A percentile compares a stretch with the other conserved stretches of the same genome.
Evolutionary conservation across 2,329 filamentous ascomycete species (phyloP).

Genomic region (Phialophora chinensis): DNA sequence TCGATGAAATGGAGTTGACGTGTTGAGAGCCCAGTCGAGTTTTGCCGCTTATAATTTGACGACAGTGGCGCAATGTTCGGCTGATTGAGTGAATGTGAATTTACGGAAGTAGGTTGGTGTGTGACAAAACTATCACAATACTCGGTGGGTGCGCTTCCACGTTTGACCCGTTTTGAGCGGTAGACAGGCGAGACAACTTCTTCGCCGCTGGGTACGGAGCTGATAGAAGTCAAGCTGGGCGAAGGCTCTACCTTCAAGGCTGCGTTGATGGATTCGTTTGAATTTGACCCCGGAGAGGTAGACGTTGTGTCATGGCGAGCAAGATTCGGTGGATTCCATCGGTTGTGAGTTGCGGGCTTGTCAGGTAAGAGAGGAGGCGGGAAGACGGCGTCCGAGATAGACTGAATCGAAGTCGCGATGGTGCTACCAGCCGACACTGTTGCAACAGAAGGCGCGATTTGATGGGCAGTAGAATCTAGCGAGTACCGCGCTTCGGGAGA

Average conservation of each 20-base stretch:
- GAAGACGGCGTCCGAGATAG: background rate
- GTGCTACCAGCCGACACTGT: background rate
- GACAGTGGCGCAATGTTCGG: slow-evolving; percentile 13
- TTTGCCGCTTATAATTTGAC: slow-evolving; percentile 8
- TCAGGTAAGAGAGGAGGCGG: background rate
- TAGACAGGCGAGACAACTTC: slow-evolving; percentile 4
- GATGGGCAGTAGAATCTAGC: background rate
- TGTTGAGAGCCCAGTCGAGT: slow-evolving; percentile 15
- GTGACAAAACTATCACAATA: background rate
- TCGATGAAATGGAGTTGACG: slow-evolving; percentile 42
- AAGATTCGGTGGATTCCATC: slow-evolving; percentile 4
- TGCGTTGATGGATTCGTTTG: slow-evolving; percentile 10
- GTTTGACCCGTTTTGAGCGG: background rate
- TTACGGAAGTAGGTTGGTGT: background rate
- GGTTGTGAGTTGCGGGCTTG: background rate
- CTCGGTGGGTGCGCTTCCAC: background rate
- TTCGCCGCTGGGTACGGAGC: slow-evolving; percentile 24
- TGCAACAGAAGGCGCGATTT: slow-evolving; percentile 10
- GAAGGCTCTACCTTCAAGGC: slow-evolving; percentile 3
- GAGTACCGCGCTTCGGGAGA: slow-evolving; percentile 5
- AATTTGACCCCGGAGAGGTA: slow-evolving; percentile 24
- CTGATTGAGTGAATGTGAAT: background rate
- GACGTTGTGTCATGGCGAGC: slow-evolving; percentile 14
- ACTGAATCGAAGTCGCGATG: background rate
- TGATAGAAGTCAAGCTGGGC: slow-evolving; percentile 12